These are phyloP conservation scores for Colletotrichum sp. DNA, from an alignment of 2,329 filamentous ascomycete genomes.

Conservation along the genomic window DNA sequence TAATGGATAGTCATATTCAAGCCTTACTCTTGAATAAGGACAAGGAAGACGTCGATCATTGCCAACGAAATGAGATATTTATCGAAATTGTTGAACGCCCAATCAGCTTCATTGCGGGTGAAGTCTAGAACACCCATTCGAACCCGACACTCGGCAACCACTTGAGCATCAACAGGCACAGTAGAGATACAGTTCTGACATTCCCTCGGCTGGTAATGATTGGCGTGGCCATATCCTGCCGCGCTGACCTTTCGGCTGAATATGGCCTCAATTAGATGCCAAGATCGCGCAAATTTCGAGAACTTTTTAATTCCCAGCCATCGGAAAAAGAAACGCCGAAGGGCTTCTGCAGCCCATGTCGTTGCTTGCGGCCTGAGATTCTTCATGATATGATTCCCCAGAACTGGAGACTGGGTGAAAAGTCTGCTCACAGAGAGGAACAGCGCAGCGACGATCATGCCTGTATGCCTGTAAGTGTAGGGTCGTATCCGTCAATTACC, in stretches of 20 bases:
- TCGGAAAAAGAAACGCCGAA: not conserved
- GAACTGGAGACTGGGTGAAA: not conserved
- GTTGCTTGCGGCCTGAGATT: not conserved
- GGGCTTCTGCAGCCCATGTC: not conserved
- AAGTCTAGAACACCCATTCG: not conserved
- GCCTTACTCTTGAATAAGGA: not conserved
- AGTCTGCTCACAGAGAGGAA: not conserved
- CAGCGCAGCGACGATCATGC: not conserved
- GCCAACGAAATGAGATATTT: not conserved
- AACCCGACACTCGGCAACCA: not conserved
- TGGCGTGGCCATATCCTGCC: not conserved
- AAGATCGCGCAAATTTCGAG: not conserved
- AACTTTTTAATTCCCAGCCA: not conserved
- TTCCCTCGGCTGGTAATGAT: not conserved
- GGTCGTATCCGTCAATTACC: not conserved
- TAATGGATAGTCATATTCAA: not conserved
- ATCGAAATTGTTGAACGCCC: not conserved
- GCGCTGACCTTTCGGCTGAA: not conserved
- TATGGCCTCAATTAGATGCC: not conserved
- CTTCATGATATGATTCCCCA: not conserved
- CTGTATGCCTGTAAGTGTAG: not conserved
- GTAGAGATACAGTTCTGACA: not conserved
- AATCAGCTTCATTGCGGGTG: not conserved
- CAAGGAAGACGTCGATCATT: not conserved
- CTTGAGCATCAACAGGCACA: not conserved